Percentiles rank a stretch among this genome's conserved stretches.
Evolutionary conservation across 2,329 filamentous ascomycete species (phyloP).

Genomic region (Trichophyton mentagrophytes): DNA sequence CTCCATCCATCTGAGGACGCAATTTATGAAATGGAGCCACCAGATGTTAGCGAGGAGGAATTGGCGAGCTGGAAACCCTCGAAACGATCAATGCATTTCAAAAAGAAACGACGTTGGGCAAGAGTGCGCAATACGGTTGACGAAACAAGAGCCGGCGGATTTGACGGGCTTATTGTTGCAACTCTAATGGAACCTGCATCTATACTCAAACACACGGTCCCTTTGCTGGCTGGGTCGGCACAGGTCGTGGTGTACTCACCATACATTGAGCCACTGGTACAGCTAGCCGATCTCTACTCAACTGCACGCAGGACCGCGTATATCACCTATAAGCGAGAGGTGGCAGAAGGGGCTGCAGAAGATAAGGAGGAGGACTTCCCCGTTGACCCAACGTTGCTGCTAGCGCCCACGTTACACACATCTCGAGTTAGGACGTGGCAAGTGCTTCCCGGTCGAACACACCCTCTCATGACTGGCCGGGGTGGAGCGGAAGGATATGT

Average conservation of each 20-base stretch:
- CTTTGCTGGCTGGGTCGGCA: conserved; percentile 69
- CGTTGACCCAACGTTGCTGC: conserved; percentile 69
- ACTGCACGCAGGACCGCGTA: conserved; percentile 68
- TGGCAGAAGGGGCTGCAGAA: conserved; percentile 12
- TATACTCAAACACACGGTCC: conserved; percentile 61
- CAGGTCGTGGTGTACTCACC: conserved; percentile 77
- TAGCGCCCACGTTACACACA: conserved; percentile 70
- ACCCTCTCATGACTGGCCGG: conserved; percentile 80
- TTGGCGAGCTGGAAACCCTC: conserved; percentile 64
- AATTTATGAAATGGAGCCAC: conserved; percentile 55
- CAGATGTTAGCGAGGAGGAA: conserved; percentile 44
- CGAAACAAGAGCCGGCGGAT: conserved; percentile 59
- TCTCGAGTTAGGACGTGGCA: conserved; percentile 72
- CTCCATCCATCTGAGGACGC: conserved; percentile 62
- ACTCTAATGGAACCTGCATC: conserved; percentile 68
- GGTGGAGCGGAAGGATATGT: conserved; percentile 86
- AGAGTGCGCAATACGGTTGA: conserved; percentile 61
- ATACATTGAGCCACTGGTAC: conserved; percentile 62
- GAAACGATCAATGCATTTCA: conserved; percentile 72
- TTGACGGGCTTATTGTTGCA: conserved; percentile 72
- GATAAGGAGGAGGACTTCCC: conserved; percentile 58
- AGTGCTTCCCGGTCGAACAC: conserved; percentile 79
- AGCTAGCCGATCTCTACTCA: conserved; percentile 72
- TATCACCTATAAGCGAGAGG: conserved; percentile 25
- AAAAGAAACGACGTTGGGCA: conserved; percentile 75